phyloP scores from a whole-genome alignment of 1,284 basidiomycete species.

The Coniferiporia weirii region DNA sequence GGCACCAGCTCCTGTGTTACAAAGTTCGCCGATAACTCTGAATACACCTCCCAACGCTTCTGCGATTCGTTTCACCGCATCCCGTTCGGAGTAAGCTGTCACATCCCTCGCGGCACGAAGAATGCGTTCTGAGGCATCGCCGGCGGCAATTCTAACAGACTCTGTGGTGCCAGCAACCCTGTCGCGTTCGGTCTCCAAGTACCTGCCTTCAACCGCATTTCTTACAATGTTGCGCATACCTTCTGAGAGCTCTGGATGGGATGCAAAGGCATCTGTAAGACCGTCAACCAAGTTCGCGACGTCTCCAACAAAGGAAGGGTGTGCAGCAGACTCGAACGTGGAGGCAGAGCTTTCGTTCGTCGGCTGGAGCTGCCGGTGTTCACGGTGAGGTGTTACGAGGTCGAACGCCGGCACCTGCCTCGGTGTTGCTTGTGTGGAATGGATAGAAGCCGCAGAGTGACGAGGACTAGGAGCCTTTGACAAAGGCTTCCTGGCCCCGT shows the following conservation, averaged over 20 bases:
- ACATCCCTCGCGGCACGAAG: slow-evolving; percentile 34
- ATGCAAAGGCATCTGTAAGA: slow-evolving; percentile 45
- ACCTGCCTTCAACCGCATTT: slow-evolving; percentile 57
- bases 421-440: slow-evolving; percentile 1
- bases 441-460: background rate
- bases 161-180: slow-evolving; percentile 50
- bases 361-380: slow-evolving; percentile 13
- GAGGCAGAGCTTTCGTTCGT: slow-evolving; percentile 41
- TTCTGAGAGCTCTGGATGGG: slow-evolving; percentile 67
- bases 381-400: background rate
- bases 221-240: slow-evolving; percentile 55
- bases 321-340: slow-evolving; percentile 21
- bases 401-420: background rate
- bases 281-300: slow-evolving; percentile 53
- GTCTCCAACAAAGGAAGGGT: slow-evolving; percentile 53
- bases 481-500: slow-evolving; percentile 6
- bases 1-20: background rate
- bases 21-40: slow-evolving; percentile 43
- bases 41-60: slow-evolving; percentile 59
- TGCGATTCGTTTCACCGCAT: slow-evolving; percentile 57
- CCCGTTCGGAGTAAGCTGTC: slow-evolving; percentile 48
- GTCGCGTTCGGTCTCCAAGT: slow-evolving; percentile 60
- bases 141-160: slow-evolving; percentile 40
- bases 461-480: background rate
- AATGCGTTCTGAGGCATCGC: slow-evolving; percentile 32